Conservation (phyloP, 345 rosid species). For the Corymbia maculata region DNA sequence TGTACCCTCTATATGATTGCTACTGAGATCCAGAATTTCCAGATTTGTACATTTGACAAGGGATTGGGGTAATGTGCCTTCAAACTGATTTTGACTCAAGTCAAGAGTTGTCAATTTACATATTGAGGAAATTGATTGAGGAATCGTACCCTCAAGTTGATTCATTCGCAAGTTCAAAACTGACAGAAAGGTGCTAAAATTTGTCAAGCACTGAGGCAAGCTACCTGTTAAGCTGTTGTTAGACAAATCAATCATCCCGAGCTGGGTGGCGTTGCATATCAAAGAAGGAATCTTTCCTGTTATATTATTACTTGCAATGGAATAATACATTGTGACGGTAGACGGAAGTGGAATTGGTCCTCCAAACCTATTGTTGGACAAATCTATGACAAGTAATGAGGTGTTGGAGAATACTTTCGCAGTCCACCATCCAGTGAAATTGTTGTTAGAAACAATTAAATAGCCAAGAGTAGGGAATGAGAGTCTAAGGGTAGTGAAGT, state of each 20-base stretch:
- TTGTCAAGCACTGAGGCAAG: neutral
- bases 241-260: neutral
- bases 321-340: fast-evolving
- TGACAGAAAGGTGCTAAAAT: fast-evolving
- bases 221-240: neutral
- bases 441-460: neutral
- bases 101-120: neutral
- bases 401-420: fast-evolving
- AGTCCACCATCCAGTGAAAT: neutral
- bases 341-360: neutral
- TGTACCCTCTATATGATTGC: neutral
- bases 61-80: neutral
- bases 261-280: neutral
- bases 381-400: fast-evolving
- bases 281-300: neutral
- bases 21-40: neutral
- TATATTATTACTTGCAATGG: neutral
- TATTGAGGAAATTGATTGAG: fast-evolving
- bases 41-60: neutral
- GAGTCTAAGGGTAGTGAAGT: neutral
- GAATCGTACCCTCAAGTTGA: neutral
- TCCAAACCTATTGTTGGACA: neutral
- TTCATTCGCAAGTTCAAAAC: neutral
- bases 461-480: neutral
- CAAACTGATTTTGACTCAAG: neutral